A percentile compares a stretch with the other conserved stretches of the same genome.
phyloP scores from a whole-genome alignment of 2,329 filamentous ascomycete species.

The Aurifilum marmelostoma region DNA sequence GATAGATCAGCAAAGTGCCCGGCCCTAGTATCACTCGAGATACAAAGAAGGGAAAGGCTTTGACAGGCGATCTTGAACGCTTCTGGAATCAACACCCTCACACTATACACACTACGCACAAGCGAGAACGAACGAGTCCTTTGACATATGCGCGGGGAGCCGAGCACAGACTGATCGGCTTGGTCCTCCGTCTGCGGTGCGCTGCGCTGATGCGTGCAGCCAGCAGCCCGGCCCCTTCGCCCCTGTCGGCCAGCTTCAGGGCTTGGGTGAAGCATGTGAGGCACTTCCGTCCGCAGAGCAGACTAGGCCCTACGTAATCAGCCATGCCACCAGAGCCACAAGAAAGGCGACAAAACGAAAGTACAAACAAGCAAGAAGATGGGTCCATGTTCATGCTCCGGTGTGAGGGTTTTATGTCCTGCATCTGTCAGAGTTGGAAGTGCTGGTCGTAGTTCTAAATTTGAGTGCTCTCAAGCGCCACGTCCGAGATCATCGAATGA shows the following conservation, averaged over 20 bases:
- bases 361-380: background rate
- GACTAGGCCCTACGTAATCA: constrained; percentile 22
- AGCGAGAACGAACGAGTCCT: background rate
- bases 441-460: background rate
- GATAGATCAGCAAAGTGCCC: background rate
- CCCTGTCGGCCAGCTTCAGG: background rate
- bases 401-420: background rate
- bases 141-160: background rate
- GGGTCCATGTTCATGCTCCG: background rate
- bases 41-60: background rate
- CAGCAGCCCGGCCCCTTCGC: background rate
- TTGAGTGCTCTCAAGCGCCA: background rate
- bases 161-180: background rate
- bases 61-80: background rate
- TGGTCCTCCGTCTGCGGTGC: background rate
- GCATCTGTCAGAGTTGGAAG: background rate
- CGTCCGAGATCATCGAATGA: constrained; percentile 21
- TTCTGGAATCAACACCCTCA: background rate
- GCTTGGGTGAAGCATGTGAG: background rate
- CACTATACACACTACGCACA: background rate
- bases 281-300: constrained; percentile 10
- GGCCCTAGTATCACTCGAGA: background rate
- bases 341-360: background rate
- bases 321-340: background rate
- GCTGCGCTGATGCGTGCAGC: background rate